Percentiles rank a stretch among this genome's conserved stretches.
These are phyloP conservation scores for Naganishia vaughanmartiniae DNA, from an alignment of 768 basidiomycete species.

Conservation along the genomic window DNA sequence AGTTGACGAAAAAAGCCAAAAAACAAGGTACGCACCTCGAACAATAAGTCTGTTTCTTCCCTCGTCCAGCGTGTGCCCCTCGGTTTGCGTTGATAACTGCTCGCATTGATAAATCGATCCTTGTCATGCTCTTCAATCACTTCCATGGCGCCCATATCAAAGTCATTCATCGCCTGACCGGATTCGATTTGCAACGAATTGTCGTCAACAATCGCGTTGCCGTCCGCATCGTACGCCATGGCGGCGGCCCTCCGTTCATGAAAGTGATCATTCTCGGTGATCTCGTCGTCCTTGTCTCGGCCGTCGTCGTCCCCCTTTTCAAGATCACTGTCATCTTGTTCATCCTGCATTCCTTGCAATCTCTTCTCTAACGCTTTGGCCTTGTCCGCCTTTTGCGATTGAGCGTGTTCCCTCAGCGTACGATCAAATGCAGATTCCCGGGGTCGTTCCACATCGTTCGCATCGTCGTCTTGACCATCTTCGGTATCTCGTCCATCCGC, in stretches of 20 bases:
- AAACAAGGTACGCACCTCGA: conserved; percentile 9
- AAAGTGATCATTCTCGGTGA: conserved; percentile 8
- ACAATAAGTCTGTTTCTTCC: conserved; percentile 26
- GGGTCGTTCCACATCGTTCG: not conserved
- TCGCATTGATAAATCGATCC: conserved; percentile 26
- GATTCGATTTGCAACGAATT: conserved; percentile 10
- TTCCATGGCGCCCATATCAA: conserved; percentile 21
- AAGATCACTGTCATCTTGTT: not conserved
- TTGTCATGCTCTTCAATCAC: conserved; percentile 9
- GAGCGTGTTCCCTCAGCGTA: not conserved
- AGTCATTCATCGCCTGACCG: conserved; percentile 20
- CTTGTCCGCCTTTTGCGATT: not conserved
- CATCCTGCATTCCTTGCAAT: not conserved
- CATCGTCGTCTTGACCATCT: conserved; percentile 2
- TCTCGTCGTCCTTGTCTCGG: not conserved
- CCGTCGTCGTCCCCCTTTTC: conserved; percentile 2
- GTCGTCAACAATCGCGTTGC: conserved; percentile 3
- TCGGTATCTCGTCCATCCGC: not conserved
- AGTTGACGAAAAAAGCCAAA: too few relatives aligned
- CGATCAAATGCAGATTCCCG: conserved; percentile 4
- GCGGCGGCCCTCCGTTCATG: not conserved
- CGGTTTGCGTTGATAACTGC: conserved; percentile 25
- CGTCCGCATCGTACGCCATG: not conserved
- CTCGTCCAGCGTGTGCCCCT: conserved; percentile 25
- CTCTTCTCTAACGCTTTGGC: not conserved